These are phyloP conservation scores for Auriculariales sp. DNA, from an alignment of 768 basidiomycete species.

Conservation along the genomic window DNA sequence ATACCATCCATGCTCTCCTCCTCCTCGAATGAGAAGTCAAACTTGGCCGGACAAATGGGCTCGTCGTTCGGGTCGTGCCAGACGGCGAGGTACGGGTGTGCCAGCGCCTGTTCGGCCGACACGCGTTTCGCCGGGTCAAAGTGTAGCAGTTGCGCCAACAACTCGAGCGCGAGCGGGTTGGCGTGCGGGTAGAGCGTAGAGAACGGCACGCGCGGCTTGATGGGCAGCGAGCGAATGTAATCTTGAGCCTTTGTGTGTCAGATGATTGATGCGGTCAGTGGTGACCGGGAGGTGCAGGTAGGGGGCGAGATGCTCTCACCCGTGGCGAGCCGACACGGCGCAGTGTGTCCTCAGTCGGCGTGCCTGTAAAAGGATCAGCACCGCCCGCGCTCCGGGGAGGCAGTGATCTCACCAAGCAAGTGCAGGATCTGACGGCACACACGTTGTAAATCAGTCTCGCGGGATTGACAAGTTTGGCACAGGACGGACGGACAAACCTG, in stretches of 20 bases:
- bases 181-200: constrained; percentile 85
- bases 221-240: constrained; percentile 95
- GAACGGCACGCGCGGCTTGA: constrained; percentile 90
- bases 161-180: constrained; percentile 86
- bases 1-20: constrained; percentile 96
- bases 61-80: constrained; percentile 98
- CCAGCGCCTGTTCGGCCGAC: constrained; percentile 88
- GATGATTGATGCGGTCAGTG: not conserved
- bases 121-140: constrained; percentile 96
- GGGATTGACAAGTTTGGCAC: no score
- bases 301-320: constrained; percentile 27
- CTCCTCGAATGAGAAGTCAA: constrained; percentile 92
- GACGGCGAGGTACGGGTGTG: constrained; percentile 87
- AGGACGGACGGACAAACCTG: constrained; percentile 25
- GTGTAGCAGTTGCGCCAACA: constrained; percentile 79
- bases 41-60: constrained; percentile 69
- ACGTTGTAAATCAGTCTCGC: not conserved
- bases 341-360: constrained; percentile 91
- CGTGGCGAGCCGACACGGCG: constrained; percentile 91
- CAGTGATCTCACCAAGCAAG: constrained; percentile 49
- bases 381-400: not conserved
- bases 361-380: constrained; percentile 16
- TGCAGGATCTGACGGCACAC: constrained; percentile 51
- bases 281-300: not conserved
- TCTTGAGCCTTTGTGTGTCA: constrained; percentile 70